Conservation (phyloP, 202 grass and related monocot species). For the Musa balbisiana region DNA sequence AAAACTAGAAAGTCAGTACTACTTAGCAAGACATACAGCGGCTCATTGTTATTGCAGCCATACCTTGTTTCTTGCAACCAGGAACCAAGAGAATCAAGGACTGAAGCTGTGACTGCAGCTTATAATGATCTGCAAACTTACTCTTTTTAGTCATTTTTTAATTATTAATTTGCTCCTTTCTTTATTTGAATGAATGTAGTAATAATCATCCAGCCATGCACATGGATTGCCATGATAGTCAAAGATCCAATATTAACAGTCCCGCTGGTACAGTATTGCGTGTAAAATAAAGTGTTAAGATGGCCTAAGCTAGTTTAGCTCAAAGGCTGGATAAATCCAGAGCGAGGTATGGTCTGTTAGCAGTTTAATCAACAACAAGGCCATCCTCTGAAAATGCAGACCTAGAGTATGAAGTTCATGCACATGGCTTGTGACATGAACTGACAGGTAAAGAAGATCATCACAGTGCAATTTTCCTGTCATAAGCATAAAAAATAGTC, state of each 20-base stretch:
- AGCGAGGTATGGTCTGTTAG: background rate
- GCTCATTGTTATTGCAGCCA: too few relatives aligned
- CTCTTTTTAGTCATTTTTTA: background rate
- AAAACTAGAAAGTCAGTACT: background rate
- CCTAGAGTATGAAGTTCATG: background rate
- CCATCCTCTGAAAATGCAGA: background rate
- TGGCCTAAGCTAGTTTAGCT: background rate
- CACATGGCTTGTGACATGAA: constrained; percentile 5
- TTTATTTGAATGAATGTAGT: background rate
- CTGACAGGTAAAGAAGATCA: constrained; percentile 13
- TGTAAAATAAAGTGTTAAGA: background rate
- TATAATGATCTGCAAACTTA: background rate
- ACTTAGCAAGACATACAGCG: too few relatives aligned
- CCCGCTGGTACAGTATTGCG: background rate
- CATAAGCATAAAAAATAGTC: background rate
- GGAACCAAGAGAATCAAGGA: too few relatives aligned
- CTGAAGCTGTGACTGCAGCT: background rate
- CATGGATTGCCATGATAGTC: background rate
- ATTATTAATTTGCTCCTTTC: background rate
- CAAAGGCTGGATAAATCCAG: background rate
- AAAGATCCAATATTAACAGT: background rate
- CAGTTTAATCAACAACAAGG: background rate
- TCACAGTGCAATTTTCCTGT: background rate
- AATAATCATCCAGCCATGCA: background rate
- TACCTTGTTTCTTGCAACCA: too few relatives aligned